Evolutionary conservation across 148 eudicot species (phyloP), one percentile per base, ranked within the genome.

Genomic region (Fagopyrum tataricum): DNA sequence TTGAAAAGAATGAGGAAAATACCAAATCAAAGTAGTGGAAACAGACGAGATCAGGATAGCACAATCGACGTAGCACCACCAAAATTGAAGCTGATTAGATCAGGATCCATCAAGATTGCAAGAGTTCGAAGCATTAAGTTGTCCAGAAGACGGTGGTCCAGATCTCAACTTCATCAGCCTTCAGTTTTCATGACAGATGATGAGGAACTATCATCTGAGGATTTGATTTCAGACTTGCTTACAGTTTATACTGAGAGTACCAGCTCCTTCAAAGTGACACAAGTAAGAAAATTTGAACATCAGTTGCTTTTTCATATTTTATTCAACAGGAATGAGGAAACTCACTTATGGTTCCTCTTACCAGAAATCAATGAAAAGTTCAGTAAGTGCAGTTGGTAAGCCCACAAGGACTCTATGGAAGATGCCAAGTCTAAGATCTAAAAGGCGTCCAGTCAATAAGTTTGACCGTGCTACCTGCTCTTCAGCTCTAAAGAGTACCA

Each of bases 381-480:
- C 81, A 26, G 67, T 79, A 53, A 82, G 84, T 73, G 80, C 85
- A 51, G 37, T 88, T 59, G 86, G 86, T 73, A 91, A 84, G 77
- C 83, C 82, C 64, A 74, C 73, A 77, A 84, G 85, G 62, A 73
- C 85, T 52, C 69, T 85, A 24, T 76, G 83, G 53, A 91, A 83
- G 77, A 84, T 82, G 77, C 83, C 91, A 23, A 91, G 90, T 75
- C 80, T 86, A 49, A 84, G 88, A 82, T 77, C 84, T 10, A 93
- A 79, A 70, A 87, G 76, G 80, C 44, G 74, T 71, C 67, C 74
- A n/a, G 74, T 51, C 74, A 79, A 72, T 70, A 77, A 80, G 61
- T 59, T 31, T n/a, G 76, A 79, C 76, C 87, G 90, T 49, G 84
- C 91, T 59, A 95, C 99, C 0, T 95, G 89, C 75, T 92, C 97